A percentile compares a stretch with the other conserved stretches of the same genome.
Evolutionary conservation across 225 moss, liverwort and hornwort genomes (phyloP).

Genomic region (Asterella californica): DNA sequence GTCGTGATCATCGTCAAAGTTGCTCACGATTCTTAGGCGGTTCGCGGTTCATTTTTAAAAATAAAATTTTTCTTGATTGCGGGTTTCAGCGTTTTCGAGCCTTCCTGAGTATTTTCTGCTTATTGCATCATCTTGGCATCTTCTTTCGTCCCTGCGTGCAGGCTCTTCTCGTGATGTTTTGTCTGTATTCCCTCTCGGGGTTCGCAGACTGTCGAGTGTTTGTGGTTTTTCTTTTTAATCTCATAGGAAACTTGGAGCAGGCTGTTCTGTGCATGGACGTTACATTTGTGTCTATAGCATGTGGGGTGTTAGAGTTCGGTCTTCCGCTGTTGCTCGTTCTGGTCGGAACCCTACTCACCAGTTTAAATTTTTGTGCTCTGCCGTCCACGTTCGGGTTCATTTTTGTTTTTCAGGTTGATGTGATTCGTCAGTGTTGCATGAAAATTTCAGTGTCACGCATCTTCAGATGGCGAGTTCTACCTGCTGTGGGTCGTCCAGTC

Average conservation of each 20-base stretch:
- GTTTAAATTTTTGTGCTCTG: neutral
- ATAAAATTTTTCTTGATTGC: slow-evolving; percentile 3
- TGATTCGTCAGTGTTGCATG: neutral
- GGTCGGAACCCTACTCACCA: neutral
- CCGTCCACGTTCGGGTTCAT: neutral
- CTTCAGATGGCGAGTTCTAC: neutral
- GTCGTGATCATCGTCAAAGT: neutral
- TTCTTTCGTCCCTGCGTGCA: neutral
- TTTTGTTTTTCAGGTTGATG: too few relatives aligned
- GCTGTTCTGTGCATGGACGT: neutral
- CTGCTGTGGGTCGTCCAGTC: neutral
- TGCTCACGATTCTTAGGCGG: neutral
- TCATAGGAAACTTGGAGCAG: neutral
- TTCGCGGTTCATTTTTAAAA: neutral
- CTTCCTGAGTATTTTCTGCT: neutral
- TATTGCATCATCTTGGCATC: slow-evolving; percentile 10
- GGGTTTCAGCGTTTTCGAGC: neutral
- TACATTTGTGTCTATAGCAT: neutral
- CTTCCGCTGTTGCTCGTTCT: neutral
- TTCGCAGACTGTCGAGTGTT: neutral
- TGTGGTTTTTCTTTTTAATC: neutral
- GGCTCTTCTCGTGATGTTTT: neutral
- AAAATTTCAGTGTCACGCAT: neutral
- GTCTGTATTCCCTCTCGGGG: neutral
- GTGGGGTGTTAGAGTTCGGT: neutral